Conservation (phyloP, 306 rosid species). For the Mucuna pruriens region DNA sequence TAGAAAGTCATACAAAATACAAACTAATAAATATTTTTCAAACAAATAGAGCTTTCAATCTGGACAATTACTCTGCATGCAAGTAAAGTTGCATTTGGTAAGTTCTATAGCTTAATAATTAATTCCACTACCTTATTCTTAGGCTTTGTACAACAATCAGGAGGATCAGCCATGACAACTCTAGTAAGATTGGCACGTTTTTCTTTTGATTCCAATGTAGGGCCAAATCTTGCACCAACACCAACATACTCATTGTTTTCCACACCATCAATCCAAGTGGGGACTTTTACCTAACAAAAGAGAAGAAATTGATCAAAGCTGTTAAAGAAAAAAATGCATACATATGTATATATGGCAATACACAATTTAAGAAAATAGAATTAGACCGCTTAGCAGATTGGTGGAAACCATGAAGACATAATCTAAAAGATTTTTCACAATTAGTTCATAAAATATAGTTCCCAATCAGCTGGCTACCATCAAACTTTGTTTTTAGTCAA, state of each 20-base stretch:
- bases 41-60: slow-evolving; percentile 30
- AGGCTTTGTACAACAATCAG: slow-evolving; percentile 81
- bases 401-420: background rate
- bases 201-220: slow-evolving; percentile 85
- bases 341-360: slow-evolving; percentile 11
- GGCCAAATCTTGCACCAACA: slow-evolving; percentile 97
- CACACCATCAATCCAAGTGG: slow-evolving; percentile 76
- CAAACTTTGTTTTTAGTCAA: background rate
- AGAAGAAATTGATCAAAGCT: slow-evolving; percentile 25
- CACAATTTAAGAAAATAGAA: slow-evolving; percentile 18
- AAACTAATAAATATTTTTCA: slow-evolving; percentile 20
- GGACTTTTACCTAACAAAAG: slow-evolving; percentile 79
- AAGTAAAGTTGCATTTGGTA: slow-evolving; percentile 18
- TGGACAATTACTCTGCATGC: slow-evolving; percentile 26
- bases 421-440: slow-evolving; percentile 4
- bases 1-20: slow-evolving; percentile 46
- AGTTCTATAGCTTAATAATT: slow-evolving; percentile 23
- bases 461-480: background rate
- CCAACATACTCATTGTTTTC: slow-evolving; percentile 82
- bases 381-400: background rate
- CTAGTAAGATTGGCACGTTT: slow-evolving; percentile 81
- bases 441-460: background rate
- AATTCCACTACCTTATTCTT: slow-evolving; percentile 62
- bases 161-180: slow-evolving; percentile 97
- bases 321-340: background rate